These are phyloP conservation scores for Claviceps fusiformis DNA, from an alignment of 2,329 filamentous ascomycete genomes.

Conservation along the genomic window DNA sequence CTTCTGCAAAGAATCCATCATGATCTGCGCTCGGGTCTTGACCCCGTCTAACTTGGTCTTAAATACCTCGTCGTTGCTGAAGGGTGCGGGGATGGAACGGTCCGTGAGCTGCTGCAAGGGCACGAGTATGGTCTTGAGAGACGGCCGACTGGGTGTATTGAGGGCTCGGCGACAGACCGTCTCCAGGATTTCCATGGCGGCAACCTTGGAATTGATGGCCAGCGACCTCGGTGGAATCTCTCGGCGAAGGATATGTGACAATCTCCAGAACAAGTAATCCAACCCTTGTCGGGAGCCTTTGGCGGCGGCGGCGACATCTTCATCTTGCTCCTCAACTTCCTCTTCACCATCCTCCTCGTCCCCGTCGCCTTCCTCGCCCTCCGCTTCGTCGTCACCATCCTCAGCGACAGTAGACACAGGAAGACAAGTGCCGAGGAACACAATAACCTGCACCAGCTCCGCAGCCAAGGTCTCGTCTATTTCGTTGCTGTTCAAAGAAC, in stretches of 20 bases:
- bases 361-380: slow-evolving; percentile 16
- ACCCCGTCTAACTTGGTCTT: slow-evolving; percentile 56
- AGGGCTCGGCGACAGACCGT: slow-evolving; percentile 52
- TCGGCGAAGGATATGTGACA: slow-evolving; percentile 66
- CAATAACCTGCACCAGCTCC: slow-evolving; percentile 66
- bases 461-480: slow-evolving; percentile 63
- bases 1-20: slow-evolving; percentile 72
- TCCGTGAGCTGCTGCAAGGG: slow-evolving; percentile 76
- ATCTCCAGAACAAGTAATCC: slow-evolving; percentile 63
- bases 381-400: slow-evolving; percentile 24
- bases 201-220: slow-evolving; percentile 59
- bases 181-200: slow-evolving; percentile 61
- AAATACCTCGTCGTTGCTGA: slow-evolving; percentile 58
- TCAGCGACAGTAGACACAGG: slow-evolving; percentile 26
- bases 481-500: slow-evolving; percentile 45
- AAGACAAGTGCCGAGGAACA: slow-evolving; percentile 59
- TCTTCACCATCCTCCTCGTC: slow-evolving; percentile 13
- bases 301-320: slow-evolving; percentile 12
- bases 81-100: slow-evolving; percentile 56
- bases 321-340: slow-evolving; percentile 29
- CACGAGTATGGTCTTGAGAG: slow-evolving; percentile 45
- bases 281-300: slow-evolving; percentile 29
- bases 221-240: slow-evolving; percentile 52
- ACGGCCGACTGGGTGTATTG: slow-evolving; percentile 41
- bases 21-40: slow-evolving; percentile 56